Percentiles rank a stretch among this genome's conserved stretches.
These are phyloP conservation scores for Zopfochytrium polystomum DNA, from an alignment of 371 early-diverging fungal species.

Conservation along the genomic window DNA sequence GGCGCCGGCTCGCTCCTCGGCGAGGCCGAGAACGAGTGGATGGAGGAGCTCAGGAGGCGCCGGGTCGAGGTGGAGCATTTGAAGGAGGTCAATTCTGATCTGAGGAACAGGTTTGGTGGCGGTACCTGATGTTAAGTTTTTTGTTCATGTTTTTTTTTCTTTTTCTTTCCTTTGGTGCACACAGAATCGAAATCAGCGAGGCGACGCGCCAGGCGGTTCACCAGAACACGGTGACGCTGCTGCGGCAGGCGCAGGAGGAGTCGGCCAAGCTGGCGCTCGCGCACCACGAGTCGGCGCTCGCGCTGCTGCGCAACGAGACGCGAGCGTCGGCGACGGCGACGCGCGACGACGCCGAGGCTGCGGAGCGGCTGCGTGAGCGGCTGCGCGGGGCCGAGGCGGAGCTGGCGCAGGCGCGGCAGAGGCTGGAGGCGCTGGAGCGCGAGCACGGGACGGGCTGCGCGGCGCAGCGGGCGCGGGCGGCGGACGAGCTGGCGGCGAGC, in stretches of 20 bases:
- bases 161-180: neutral
- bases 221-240: constrained; percentile 24
- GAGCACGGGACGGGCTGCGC: too few species aligned
- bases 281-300: constrained; percentile 27
- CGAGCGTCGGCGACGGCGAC: constrained; percentile 21
- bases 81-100: constrained; percentile 16
- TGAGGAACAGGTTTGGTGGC: constrained; percentile 29
- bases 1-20: constrained; percentile 31
- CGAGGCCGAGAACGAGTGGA: constrained; percentile 40
- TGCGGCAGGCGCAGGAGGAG: constrained; percentile 33
- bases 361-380: constrained; percentile 15
- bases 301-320: constrained; percentile 28
- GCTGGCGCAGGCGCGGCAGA: neutral
- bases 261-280: constrained; percentile 25
- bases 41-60: constrained; percentile 23
- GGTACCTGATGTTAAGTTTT: too few species aligned
- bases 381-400: neutral
- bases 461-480: too few species aligned
- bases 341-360: constrained; percentile 12
- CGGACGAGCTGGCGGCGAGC: constrained; percentile 8
- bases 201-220: constrained; percentile 26
- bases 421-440: constrained; percentile 1
- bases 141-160: constrained; percentile 1
- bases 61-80: constrained; percentile 22
- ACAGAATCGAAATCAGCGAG: constrained; percentile 23